phyloP scores from a whole-genome alignment of 192 early-diverging fungal species.

The Umbelopsis isabellina region DNA sequence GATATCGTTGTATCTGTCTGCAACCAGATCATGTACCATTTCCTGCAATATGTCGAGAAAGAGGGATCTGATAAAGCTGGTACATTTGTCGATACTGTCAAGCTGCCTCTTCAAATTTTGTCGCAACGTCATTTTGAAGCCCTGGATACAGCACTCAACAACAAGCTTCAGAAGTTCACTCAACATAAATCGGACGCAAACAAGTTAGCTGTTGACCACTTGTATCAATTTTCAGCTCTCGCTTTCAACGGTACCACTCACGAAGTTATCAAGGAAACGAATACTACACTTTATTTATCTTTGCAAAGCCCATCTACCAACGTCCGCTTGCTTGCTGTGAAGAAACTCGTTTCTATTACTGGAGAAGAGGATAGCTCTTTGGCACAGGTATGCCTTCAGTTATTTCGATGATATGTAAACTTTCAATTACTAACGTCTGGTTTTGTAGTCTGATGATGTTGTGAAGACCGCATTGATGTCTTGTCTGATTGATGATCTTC shows the following conservation, averaged over 20 bases:
- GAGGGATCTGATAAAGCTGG: slow-evolving; percentile 16
- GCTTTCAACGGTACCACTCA: slow-evolving; percentile 63
- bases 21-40: slow-evolving; percentile 40
- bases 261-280: slow-evolving; percentile 65
- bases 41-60: slow-evolving; percentile 33
- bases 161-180: slow-evolving; percentile 36
- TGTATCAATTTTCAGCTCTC: slow-evolving; percentile 60
- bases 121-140: slow-evolving; percentile 48
- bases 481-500: slow-evolving; percentile 39
- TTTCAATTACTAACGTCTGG: background rate
- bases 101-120: slow-evolving; percentile 38
- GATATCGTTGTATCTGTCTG: slow-evolving; percentile 40
- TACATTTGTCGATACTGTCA: slow-evolving; percentile 27
- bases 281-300: slow-evolving; percentile 82
- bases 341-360: slow-evolving; percentile 63
- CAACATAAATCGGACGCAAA: slow-evolving; percentile 27
- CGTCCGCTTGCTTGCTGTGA: slow-evolving; percentile 71
- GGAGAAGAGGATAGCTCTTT: slow-evolving; percentile 40
- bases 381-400: slow-evolving; percentile 11
- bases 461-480: slow-evolving; percentile 36
- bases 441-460: slow-evolving; percentile 25
- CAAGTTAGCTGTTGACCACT: slow-evolving; percentile 29
- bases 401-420: background rate
- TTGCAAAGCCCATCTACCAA: slow-evolving; percentile 72
- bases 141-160: slow-evolving; percentile 45